phyloP scores from a whole-genome alignment of 805 yeast genomes.

The Starmerella davenportii region DNA sequence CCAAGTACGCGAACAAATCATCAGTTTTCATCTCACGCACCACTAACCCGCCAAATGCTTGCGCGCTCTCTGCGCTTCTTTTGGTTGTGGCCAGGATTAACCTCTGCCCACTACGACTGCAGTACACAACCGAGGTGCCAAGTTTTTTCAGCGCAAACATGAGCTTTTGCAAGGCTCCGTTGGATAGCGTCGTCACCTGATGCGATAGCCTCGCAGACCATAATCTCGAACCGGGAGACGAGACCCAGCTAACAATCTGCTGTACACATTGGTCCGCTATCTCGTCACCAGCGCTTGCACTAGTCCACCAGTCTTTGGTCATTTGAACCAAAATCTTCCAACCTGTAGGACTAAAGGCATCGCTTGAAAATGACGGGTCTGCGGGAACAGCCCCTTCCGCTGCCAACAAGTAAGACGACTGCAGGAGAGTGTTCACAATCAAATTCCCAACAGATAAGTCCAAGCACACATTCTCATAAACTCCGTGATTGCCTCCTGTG shows the following conservation, averaged over 20 bases:
- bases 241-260: constrained; percentile 71
- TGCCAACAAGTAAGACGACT: constrained; percentile 42
- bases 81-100: constrained; percentile 58
- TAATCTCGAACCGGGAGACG: constrained; percentile 49
- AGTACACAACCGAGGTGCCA: constrained; percentile 67
- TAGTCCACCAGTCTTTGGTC: constrained; percentile 77
- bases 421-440: constrained; percentile 68
- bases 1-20: constrained; percentile 69
- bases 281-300: constrained; percentile 45
- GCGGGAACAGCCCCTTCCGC: constrained; percentile 20
- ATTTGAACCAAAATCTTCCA: constrained; percentile 49
- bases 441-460: constrained; percentile 67
- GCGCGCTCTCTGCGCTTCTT: constrained; percentile 64
- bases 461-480: constrained; percentile 57
- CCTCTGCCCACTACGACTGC: constrained; percentile 45
- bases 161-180: constrained; percentile 63
- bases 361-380: constrained; percentile 30
- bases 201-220: constrained; percentile 67
- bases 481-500: neutral
- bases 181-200: constrained; percentile 73
- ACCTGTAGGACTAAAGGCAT: constrained; percentile 65
- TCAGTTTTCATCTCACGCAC: constrained; percentile 60
- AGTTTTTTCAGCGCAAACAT: constrained; percentile 58
- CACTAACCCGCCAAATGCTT: constrained; percentile 75
- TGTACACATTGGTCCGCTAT: constrained; percentile 75